Evolutionary conservation across 495 filamentous ascomycete species (phyloP).

Genomic region (Penicillium verhagenii): DNA sequence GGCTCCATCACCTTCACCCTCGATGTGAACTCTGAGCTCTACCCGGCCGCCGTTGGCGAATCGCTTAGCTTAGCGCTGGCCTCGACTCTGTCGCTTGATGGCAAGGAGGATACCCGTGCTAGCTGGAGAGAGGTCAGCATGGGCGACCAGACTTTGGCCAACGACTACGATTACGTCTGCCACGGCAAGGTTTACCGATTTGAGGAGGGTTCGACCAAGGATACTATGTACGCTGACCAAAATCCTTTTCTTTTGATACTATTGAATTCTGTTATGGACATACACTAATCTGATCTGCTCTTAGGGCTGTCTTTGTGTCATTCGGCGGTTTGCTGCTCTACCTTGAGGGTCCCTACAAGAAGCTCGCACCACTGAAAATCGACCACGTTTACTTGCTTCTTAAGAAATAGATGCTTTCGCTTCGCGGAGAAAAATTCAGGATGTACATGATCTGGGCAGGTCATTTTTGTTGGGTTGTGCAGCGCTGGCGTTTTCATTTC

Average conservation of each 20-base stretch:
- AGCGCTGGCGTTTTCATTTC: conserved; percentile 34
- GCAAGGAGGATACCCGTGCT: conserved; percentile 58
- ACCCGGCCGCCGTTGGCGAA: conserved; percentile 70
- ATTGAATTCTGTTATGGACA: neutral
- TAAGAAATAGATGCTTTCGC: conserved; percentile 65
- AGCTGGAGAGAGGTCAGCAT: conserved; percentile 79
- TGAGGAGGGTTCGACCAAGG: conserved; percentile 75
- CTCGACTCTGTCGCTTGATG: conserved; percentile 81
- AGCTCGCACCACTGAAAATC: conserved; percentile 82
- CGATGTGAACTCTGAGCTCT: conserved; percentile 93
- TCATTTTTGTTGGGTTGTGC: conserved; percentile 27
- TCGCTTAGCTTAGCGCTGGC: conserved; percentile 76
- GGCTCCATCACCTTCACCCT: conserved; percentile 72
- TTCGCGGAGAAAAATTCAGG: conserved; percentile 14
- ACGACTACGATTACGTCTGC: conserved; percentile 96
- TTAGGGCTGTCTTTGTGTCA: conserved; percentile 85
- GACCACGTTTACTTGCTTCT: conserved; percentile 91
- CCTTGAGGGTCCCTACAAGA: conserved; percentile 93
- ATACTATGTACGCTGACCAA: conserved; percentile 70
- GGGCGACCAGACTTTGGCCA: conserved; percentile 76
- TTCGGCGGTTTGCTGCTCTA: conserved; percentile 90
- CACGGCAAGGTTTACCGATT: conserved; percentile 98
- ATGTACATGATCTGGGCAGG: conserved; percentile 18
- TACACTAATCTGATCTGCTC: conserved; percentile 9
- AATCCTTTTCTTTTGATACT: neutral